phyloP scores from a whole-genome alignment of 2,329 filamentous ascomycete species.

The Penicillium hordei region DNA sequence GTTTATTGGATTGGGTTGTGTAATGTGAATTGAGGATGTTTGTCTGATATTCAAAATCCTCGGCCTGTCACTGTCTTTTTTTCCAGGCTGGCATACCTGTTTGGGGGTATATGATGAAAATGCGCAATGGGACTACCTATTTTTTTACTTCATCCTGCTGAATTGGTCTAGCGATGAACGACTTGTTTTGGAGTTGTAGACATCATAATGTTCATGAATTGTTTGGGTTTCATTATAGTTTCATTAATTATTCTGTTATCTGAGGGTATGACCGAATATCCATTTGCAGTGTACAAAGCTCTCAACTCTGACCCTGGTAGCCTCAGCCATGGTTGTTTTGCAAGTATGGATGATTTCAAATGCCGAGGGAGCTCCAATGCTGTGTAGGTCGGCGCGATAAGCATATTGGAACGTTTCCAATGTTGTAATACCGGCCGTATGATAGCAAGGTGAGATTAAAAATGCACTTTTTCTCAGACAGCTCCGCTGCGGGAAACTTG shows the following conservation, averaged over 20 bases:
- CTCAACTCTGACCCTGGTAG: not conserved
- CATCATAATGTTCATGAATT: not conserved
- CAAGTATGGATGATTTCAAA: not conserved
- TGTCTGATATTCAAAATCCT: not conserved
- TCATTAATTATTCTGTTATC: too few species aligned
- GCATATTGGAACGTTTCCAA: not conserved
- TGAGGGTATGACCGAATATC: not conserved
- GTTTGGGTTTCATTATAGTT: not conserved
- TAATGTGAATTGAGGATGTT: not conserved
- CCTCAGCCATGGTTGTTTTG: not conserved
- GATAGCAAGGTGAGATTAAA: not conserved
- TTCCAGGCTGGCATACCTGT: not conserved
- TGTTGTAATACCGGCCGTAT: not conserved
- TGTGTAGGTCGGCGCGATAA: not conserved
- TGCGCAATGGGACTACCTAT: not conserved
- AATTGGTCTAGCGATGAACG: not conserved
- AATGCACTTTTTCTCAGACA: not conserved
- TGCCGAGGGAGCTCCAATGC: not conserved
- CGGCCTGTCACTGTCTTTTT: constrained; percentile 22
- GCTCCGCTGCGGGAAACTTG: not conserved
- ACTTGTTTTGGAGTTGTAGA: not conserved
- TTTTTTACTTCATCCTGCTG: not conserved
- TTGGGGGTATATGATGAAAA: not conserved
- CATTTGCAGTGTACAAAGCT: not conserved
- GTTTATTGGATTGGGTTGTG: not conserved